These are phyloP conservation scores for Talaromyces nanjingensis DNA, from an alignment of 495 filamentous ascomycete genomes.

Conservation along the genomic window DNA sequence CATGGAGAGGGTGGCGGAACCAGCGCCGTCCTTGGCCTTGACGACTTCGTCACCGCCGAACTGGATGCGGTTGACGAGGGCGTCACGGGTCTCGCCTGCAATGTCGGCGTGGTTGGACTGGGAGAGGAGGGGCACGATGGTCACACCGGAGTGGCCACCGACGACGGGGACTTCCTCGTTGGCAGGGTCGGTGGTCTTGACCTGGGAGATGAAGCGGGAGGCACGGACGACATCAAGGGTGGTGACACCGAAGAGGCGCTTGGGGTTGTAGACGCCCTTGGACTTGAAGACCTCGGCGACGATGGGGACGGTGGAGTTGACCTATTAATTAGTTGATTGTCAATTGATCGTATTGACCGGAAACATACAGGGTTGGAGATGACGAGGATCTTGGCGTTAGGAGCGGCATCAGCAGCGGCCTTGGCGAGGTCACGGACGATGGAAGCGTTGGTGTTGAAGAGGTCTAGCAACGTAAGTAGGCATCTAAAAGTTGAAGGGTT, in stretches of 20 bases:
- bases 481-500: background rate
- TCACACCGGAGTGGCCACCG: constrained; percentile 95
- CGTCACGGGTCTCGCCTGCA: constrained; percentile 61
- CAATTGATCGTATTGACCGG: background rate
- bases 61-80: constrained; percentile 90
- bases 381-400: constrained; percentile 91
- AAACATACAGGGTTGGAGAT: constrained; percentile 84
- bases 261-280: constrained; percentile 92
- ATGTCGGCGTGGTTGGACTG: constrained; percentile 86
- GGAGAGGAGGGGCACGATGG: constrained; percentile 94
- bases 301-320: constrained; percentile 99
- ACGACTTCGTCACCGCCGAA: constrained; percentile 99
- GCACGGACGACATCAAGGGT: constrained; percentile 98
- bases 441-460: constrained; percentile 99
- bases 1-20: constrained; percentile 98
- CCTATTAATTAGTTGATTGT: constrained; percentile 25
- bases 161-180: constrained; percentile 92
- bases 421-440: constrained; percentile 99
- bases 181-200: constrained; percentile 82
- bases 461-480: constrained; percentile 43
- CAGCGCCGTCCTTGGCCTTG: constrained; percentile 96
- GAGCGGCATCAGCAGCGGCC: constrained; percentile 79
- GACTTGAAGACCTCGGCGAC: constrained; percentile 93
- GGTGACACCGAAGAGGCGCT: constrained; percentile 97
- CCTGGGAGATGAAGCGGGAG: constrained; percentile 89